Evolutionary conservation across 1,284 basidiomycete species (phyloP), one percentile per base, ranked within the genome.

Genomic region (Ceratobasidium sp.): DNA sequence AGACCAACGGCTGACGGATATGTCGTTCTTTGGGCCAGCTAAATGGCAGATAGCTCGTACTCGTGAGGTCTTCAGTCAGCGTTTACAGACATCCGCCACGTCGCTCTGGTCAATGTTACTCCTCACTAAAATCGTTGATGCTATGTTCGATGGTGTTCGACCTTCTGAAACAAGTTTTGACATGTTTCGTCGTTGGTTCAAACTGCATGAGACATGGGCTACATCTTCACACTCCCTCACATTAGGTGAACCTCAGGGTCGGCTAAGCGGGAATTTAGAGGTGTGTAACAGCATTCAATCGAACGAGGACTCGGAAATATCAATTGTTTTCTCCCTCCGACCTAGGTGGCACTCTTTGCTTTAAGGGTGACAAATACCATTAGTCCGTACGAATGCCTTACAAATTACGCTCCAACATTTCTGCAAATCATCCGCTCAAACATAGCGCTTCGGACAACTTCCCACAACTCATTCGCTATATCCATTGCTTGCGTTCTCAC

Each of bases 401-500:
- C n/a, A 4, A 51, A 4, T 26, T 26, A 49, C 23, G 60, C 72
- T 6, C 60, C 58, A 20, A 42, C 28, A 39, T 75, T 75, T 64
- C 42, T 75, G 51, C 42, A 64, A 33, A 23, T 75, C 12, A 46
- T 53, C 28, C 46, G 7, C 23, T 49, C 72, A 1, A 60, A 75
- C 28, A 28, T 60, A 2, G 40, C 13, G 42, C 44, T 75, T 6
- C 55, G 60, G 44, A 28, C 72, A 44, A 9, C 12, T n/a, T 23
- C 33, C 12, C 20, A 51, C 46, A 12, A 39, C 15, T 55, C 61
- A 49, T 40, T 28, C 15, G 51, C 60, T 12, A 53, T 75, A 26
- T 33, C 72, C 10, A 26, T 75, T 9, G 49, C 60, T 15, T 44
- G 28, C n/a, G n/a, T 64, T n/a, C 13, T 75, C 7, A 26, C 72